A percentile compares a stretch with the other conserved stretches of the same genome.
Conservation (phyloP, 2,329 filamentous ascomycete species). For the Phaeomoniella chlamydospora region DNA sequence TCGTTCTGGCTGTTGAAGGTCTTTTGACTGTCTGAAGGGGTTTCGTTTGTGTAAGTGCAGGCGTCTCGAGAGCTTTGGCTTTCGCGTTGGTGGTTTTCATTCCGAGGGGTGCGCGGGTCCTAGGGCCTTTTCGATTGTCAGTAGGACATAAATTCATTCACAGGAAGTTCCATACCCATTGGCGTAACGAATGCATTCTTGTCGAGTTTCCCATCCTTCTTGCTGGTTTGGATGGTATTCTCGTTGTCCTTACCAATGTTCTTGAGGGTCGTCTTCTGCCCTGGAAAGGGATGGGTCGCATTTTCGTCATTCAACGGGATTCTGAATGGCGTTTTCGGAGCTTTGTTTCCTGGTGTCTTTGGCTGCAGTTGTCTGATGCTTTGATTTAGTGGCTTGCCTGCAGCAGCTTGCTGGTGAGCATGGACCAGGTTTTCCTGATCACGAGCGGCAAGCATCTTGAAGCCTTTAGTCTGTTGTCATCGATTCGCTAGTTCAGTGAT, state of each 20-base stretch:
- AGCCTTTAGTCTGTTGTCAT: constrained; percentile 7
- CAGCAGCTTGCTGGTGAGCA: constrained; percentile 54
- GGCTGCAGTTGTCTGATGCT: constrained; percentile 45
- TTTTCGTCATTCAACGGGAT: constrained; percentile 77
- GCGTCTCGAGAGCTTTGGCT: constrained; percentile 51
- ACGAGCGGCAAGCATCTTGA: constrained; percentile 58
- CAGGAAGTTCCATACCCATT: constrained; percentile 45
- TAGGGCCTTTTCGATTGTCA: constrained; percentile 34
- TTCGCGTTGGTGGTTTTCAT: constrained; percentile 97
- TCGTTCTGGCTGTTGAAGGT: constrained; percentile 44
- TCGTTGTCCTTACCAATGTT: constrained; percentile 42
- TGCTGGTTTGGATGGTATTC: constrained; percentile 37
- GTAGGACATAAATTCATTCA: constrained; percentile 4
- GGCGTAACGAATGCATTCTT: constrained; percentile 65
- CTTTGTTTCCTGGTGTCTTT: constrained; percentile 66
- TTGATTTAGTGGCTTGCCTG: constrained; percentile 59
- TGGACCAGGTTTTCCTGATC: constrained; percentile 84
- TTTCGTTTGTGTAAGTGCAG: constrained; percentile 47
- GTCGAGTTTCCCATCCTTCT: constrained; percentile 36
- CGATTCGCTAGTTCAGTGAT: constrained; percentile 3
- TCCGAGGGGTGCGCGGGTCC: constrained; percentile 67
- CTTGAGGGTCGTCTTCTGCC: constrained; percentile 44
- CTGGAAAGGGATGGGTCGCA: constrained; percentile 40
- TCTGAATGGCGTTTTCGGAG: constrained; percentile 71
- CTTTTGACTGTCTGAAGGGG: constrained; percentile 49